Evolutionary conservation across 2,329 filamentous ascomycete genomes (phyloP).

Genomic region (Stemphylium vesicarium): DNA sequence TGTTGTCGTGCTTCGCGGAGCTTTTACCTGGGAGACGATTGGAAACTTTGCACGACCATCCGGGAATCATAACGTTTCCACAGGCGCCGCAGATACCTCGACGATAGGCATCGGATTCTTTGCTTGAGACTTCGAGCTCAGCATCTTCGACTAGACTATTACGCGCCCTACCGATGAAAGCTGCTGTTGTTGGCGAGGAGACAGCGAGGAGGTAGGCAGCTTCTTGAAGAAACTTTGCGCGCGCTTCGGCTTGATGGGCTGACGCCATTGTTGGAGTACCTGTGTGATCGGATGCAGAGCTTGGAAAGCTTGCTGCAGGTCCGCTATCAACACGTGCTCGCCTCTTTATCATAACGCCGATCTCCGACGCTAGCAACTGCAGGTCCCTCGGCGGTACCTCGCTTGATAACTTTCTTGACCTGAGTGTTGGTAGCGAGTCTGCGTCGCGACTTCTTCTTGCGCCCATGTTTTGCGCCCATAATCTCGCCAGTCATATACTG

Average conservation of each 20-base stretch:
- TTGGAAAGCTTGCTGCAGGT: constrained; percentile 18
- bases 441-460: constrained; percentile 4
- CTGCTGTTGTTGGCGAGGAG: constrained; percentile 42
- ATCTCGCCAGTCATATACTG: background rate
- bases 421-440: background rate
- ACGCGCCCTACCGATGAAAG: constrained; percentile 39
- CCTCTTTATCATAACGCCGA: constrained; percentile 25
- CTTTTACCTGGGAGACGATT: constrained; percentile 5
- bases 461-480: constrained; percentile 3
- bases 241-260: constrained; percentile 23
- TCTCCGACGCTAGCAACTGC: constrained; percentile 33
- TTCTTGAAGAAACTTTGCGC: constrained; percentile 43
- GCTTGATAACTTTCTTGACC: constrained; percentile 4
- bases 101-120: constrained; percentile 39
- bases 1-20: constrained; percentile 5
- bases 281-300: constrained; percentile 11
- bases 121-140: constrained; percentile 31
- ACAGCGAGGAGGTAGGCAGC: constrained; percentile 41
- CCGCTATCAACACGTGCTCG: constrained; percentile 10
- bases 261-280: constrained; percentile 26
- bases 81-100: constrained; percentile 47
- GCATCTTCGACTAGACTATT: constrained; percentile 38
- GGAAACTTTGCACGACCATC: constrained; percentile 41
- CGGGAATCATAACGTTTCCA: constrained; percentile 47
- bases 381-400: constrained; percentile 17